Percentiles rank a stretch among this genome's conserved stretches.
phyloP scores from a whole-genome alignment of 306 rosid genomes.

The Casuarina equisetifolia region DNA sequence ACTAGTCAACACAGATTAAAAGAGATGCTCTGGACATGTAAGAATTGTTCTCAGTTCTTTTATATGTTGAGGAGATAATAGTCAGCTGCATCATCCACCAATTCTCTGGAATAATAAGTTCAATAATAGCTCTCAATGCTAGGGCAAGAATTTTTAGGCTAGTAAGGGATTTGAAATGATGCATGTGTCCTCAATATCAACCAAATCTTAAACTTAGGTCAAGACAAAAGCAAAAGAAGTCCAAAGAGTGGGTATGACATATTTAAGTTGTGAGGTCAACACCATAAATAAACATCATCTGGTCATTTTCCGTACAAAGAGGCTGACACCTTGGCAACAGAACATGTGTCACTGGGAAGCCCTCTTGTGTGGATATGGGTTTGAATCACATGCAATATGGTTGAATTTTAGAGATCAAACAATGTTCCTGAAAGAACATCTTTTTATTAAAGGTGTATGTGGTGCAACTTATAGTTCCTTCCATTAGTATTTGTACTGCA shows the following conservation, averaged over 20 bases:
- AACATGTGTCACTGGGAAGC: neutral
- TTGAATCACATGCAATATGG: neutral
- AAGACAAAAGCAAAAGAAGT: neutral
- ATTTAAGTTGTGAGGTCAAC: neutral
- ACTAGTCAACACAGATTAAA: neutral
- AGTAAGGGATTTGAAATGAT: neutral
- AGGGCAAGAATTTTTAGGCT: neutral
- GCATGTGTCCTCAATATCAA: neutral
- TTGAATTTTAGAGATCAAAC: neutral
- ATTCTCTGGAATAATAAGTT: neutral
- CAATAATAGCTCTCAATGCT: neutral
- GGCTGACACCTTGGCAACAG: neutral
- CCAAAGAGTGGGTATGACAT: neutral
- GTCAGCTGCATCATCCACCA: neutral
- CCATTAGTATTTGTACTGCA: constrained; percentile 37
- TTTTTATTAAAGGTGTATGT: neutral
- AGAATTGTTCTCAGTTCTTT: neutral
- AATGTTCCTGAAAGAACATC: neutral
- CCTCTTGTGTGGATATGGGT: neutral
- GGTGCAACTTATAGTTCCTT: constrained; percentile 28
- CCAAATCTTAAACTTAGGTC: neutral
- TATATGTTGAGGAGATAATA: neutral
- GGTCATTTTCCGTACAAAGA: neutral
- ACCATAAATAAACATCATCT: neutral
- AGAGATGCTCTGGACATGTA: neutral